These are phyloP conservation scores for Candida railenensis DNA, from an alignment of 805 yeast genomes.

Conservation along the genomic window DNA sequence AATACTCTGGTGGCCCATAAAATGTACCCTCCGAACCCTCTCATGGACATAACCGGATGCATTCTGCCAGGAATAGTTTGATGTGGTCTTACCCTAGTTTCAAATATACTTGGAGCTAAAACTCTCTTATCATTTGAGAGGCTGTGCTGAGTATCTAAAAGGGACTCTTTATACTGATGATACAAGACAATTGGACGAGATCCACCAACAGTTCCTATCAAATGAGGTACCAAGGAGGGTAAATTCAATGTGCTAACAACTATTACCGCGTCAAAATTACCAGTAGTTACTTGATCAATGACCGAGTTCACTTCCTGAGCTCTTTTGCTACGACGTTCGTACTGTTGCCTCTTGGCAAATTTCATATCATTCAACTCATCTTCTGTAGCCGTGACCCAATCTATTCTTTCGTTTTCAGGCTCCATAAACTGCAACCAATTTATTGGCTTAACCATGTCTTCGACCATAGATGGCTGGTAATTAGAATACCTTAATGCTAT, in stretches of 20 bases:
- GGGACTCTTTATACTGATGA: conserved; percentile 74
- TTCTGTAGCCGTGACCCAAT: conserved; percentile 45
- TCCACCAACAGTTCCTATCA: conserved; percentile 71
- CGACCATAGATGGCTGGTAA: conserved; percentile 51
- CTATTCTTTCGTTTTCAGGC: conserved; percentile 61
- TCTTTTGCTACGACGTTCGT: conserved; percentile 62
- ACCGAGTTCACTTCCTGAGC: conserved; percentile 49
- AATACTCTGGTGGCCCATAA: conserved; percentile 76
- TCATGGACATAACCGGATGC: conserved; percentile 93
- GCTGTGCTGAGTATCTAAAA: conserved; percentile 72
- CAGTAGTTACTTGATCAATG: conserved; percentile 47
- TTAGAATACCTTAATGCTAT: conserved; percentile 69
- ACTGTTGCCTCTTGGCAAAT: conserved; percentile 61
- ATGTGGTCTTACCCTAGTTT: conserved; percentile 78
- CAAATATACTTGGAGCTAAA: conserved; percentile 79
- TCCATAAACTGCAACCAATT: conserved; percentile 79
- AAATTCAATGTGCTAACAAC: conserved; percentile 72
- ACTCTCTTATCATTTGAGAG: conserved; percentile 66
- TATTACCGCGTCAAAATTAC: conserved; percentile 73
- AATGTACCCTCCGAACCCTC: conserved; percentile 89
- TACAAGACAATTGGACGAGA: conserved; percentile 85
- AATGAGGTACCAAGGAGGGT: conserved; percentile 58
- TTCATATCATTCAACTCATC: conserved; percentile 57
- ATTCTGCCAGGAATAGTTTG: conserved; percentile 93
- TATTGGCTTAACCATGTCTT: conserved; percentile 61